Base-by-base conservation (phyloP, 495 filamentous ascomycete species). In the Podospora tetraspora region DNA sequence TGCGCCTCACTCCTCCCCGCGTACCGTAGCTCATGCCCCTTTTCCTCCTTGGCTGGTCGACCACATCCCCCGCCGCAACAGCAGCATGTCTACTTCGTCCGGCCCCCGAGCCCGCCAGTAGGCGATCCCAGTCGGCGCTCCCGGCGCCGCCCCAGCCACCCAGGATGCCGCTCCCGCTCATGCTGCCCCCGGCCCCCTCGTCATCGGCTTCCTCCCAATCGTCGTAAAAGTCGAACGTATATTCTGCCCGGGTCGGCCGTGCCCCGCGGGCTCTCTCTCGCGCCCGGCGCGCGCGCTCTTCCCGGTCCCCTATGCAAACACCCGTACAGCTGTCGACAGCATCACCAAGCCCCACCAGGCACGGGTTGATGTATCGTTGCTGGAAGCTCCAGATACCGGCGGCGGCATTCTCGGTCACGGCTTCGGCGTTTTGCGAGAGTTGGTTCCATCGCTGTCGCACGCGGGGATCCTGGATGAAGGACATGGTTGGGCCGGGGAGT, bases 211-310 rank as follows among this genome's bases (percentile, higher is more conserved):
- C 92, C 62, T 97, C 92, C 93, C 94, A 97, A 74, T 97, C 94
- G 76, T 99, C 95, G 80, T 99, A 99, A 81, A 99, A 99, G 72
- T 97, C 96, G 72, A 99, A 99, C 70, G 86, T 91, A 57, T 89
- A 87, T 75, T 97, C 93, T 27, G 91, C 89, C 56, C 88, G 80
- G 11, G 89, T 90, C 70, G 89, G 81, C 9, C 75, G 69, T 1
- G 80, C 78, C 11, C 84, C 83, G 12, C 81, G 75, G 13, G 79
- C 86, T 32, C 84, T 79, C 68, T 86, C 83, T 56, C 84, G 82
- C 63, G 86, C 83, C 59, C 92, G 86, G 6, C 91, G 87, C 24
- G 87, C 80, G 57, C 90, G 90, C 72, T 92, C 92, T 66, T 94
- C 91, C 62, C 87, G 87, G 72, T 82, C 85, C 19, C 90, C 88